Evolutionary conservation across 805 yeast species (phyloP).

Genomic region (Kuraishia cidri): DNA sequence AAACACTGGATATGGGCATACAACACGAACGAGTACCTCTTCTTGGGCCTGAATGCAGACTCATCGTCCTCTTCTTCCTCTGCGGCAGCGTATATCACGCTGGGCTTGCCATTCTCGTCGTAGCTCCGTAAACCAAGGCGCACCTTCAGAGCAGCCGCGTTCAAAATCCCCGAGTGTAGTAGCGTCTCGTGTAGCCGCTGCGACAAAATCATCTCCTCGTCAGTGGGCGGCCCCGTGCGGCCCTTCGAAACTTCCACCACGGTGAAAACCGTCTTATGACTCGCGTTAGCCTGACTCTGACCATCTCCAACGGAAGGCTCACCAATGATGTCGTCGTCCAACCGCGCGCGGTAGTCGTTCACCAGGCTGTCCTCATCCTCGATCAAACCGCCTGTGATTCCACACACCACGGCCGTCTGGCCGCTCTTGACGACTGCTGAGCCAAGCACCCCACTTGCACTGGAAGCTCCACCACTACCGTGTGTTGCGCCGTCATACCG

Average conservation of each 20-base stretch:
- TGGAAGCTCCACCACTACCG: too few species aligned
- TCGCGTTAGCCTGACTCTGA: conserved; percentile 7
- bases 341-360: conserved; percentile 29
- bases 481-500: conserved; percentile 4
- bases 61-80: conserved; percentile 17
- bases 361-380: conserved; percentile 39
- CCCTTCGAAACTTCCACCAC: conserved; percentile 74
- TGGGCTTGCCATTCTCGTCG: conserved; percentile 37
- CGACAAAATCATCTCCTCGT: conserved; percentile 72
- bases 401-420: conserved; percentile 63
- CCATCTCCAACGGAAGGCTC: too few species aligned
- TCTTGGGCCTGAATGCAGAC: conserved; percentile 24
- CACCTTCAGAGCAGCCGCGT: conserved; percentile 43
- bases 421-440: conserved; percentile 66
- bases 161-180: conserved; percentile 44
- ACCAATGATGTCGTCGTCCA: conserved; percentile 26
- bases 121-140: conserved; percentile 40
- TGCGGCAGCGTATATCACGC: conserved; percentile 38
- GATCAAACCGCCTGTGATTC: conserved; percentile 57
- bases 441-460: conserved; percentile 36
- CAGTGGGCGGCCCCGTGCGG: conserved; percentile 70
- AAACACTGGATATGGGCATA: conserved; percentile 71
- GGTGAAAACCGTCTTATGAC: conserved; percentile 48
- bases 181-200: conserved; percentile 58
- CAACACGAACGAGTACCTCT: conserved; percentile 47